Evolutionary conservation across 108 stramenopile species (phyloP), one percentile per base, ranked within the genome.

Genomic region (Aurantiochytrium sp.): DNA sequence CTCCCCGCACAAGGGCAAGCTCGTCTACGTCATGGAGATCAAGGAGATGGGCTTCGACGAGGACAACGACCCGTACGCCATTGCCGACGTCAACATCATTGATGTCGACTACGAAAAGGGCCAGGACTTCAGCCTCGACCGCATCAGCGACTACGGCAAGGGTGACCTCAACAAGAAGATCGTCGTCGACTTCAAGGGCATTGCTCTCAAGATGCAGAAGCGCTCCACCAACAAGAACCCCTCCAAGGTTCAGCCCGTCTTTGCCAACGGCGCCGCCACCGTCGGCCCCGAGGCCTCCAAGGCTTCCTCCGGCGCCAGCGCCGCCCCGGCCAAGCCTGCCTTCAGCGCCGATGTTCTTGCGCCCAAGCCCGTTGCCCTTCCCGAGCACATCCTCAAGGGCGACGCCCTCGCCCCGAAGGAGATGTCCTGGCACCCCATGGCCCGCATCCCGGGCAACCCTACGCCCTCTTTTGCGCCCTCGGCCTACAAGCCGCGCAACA

Each of bases 21-120:
- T 69, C 64, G 64, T 69, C 64, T 69, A 69, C 64, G 64, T 69
- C 64, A 69, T 69, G 64, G 64, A 69, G 64, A 69, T 69, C 64
- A 69, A 69, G 64, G 64, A 69, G 64, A 69, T 69, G 14, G 64
- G 64, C 64, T 69, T 42, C 18, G 64, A 69, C 64, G 64, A 69
- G 64, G 18, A 28, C 8, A 42, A 42, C 42, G 64, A 69, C 64
- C 64, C 64, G 64, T 69, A 69, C 64, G 64, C 64, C 14, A 69
- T 69, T 18, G 64, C 64, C 64, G 64, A 69, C 42, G 64, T 69
- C 64, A 69, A 69, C 64, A 69, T 69, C 42, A 28, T 69, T 23
- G 64, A 69, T 23, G 25, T 69, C 42, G 64, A 69, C 64, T 69
- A 0, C 64, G 64, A 69, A 23, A 69, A 69, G 64, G 64, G 64